A percentile compares a stretch with the other conserved stretches of the same genome.
phyloP scores from a whole-genome alignment of 2,329 filamentous ascomycete species.

The Saccharata proteae region DNA sequence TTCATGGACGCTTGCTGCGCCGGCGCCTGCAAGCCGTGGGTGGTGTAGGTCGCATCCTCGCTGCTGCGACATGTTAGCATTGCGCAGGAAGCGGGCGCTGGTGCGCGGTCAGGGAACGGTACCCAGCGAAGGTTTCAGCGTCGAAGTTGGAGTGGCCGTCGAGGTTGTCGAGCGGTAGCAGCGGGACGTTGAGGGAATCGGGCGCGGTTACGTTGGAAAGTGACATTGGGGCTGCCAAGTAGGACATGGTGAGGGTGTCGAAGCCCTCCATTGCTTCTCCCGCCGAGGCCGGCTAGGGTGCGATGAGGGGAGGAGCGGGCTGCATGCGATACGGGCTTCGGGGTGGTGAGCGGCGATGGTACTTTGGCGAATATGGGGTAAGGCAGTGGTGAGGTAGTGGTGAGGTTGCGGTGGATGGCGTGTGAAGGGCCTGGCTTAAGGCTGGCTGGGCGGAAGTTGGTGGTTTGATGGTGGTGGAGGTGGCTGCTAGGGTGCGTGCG shows the following conservation, averaged over 20 bases:
- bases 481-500: too few relatives aligned
- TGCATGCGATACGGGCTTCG: conserved; percentile 18
- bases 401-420: conserved; percentile 7
- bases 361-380: conserved; percentile 9
- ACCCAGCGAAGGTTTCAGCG: conserved; percentile 49
- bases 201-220: conserved; percentile 39
- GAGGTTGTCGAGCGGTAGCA: conserved; percentile 41
- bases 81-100: conserved; percentile 10
- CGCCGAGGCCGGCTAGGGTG: conserved; percentile 14
- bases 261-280: conserved; percentile 39
- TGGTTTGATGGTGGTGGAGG: too few relatives aligned
- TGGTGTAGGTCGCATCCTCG: conserved; percentile 37
- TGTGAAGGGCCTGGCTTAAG: conserved; percentile 2
- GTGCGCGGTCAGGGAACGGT: conserved; percentile 17
- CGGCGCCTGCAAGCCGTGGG: conserved; percentile 29
- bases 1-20: conserved; percentile 29
- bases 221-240: conserved; percentile 45
- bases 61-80: conserved; percentile 30
- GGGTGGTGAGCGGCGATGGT: conserved; percentile 8
- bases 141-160: conserved; percentile 50
- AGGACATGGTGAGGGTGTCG: conserved; percentile 51
- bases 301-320: conserved; percentile 10
- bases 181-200: conserved; percentile 24
- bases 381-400: conserved; percentile 5
- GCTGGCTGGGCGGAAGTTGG: not conserved